Percentiles rank a stretch among this genome's conserved stretches.
Conservation (phyloP, 106 monocot species). For the Ottelia alismoides region DNA sequence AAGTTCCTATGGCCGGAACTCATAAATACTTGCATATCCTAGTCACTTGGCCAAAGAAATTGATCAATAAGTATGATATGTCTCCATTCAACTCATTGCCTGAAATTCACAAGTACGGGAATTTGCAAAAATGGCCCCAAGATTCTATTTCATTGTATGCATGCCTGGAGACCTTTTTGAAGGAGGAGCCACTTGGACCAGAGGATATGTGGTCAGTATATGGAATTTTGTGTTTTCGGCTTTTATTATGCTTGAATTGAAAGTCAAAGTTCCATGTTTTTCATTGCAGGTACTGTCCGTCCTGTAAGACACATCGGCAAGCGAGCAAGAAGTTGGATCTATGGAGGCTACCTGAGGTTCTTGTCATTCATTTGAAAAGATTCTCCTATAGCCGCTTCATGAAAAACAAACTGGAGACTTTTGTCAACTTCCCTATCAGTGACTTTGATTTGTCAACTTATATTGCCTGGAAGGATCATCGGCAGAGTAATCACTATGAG, state of each 20-base stretch:
- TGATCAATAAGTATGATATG: conserved; percentile 35
- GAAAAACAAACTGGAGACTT: no score
- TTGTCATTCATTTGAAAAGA: no score
- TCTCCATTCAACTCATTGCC: conserved; percentile 40
- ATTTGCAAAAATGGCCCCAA: conserved; percentile 31
- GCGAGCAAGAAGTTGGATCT: no score
- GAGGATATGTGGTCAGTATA: conserved; percentile 86
- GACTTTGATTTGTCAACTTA: conserved; percentile 41
- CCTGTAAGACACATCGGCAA: no score
- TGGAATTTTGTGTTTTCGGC: no score
- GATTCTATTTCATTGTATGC: conserved; percentile 64
- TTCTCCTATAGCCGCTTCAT: no score
- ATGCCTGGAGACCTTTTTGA: conserved; percentile 75
- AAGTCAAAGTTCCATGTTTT: no score
- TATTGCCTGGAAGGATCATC: conserved; percentile 14
- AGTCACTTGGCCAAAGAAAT: conserved; percentile 43
- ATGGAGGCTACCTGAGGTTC: no score
- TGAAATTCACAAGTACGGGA: conserved; percentile 46
- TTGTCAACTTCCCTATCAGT: no score
- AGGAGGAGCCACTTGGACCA: conserved; percentile 82
- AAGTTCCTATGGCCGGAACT: conserved; percentile 3
- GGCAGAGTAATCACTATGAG: conserved; percentile 15
- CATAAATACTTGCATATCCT: conserved; percentile 38
- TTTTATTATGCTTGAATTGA: no score
- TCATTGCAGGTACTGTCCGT: no score